Conservation (phyloP, 2,329 filamentous ascomycete species). For the Pezizomycotina sp. region DNA sequence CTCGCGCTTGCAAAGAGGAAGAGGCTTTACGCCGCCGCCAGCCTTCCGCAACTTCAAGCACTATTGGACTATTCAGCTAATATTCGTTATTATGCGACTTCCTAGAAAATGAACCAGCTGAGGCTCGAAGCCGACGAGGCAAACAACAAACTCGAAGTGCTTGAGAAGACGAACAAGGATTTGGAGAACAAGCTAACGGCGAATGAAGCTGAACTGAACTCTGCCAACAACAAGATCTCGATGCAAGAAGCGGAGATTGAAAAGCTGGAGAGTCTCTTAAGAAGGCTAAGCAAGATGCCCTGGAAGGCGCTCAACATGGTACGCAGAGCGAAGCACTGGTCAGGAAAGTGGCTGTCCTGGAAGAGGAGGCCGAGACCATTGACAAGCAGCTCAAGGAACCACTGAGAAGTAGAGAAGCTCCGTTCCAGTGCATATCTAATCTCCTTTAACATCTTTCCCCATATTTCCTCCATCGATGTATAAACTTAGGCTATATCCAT, state of each 20-base stretch:
- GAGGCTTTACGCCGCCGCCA: too few relatives aligned
- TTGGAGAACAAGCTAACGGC: constrained; percentile 88
- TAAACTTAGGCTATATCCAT: too few relatives aligned
- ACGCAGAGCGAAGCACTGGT: constrained; percentile 83
- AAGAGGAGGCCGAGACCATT: constrained; percentile 93
- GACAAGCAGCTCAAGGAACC: constrained; percentile 90
- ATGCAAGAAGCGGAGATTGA: constrained; percentile 81
- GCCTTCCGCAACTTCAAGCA: too few relatives aligned
- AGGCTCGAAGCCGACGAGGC: constrained; percentile 85
- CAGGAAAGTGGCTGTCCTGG: constrained; percentile 83
- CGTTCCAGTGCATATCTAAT: constrained; percentile 7
- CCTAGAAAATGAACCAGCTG: constrained; percentile 68
- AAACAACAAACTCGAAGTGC: constrained; percentile 65
- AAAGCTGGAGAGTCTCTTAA: constrained; percentile 73
- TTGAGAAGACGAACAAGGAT: constrained; percentile 68
- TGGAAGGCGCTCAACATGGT: constrained; percentile 65
- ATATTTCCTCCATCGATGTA: constrained; percentile 3
- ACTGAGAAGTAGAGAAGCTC: constrained; percentile 99
- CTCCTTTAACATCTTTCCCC: neutral
- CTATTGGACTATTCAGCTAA: too few relatives aligned
- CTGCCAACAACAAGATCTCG: constrained; percentile 85
- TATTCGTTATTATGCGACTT: too few relatives aligned
- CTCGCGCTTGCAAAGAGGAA: too few relatives aligned
- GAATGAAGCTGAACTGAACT: constrained; percentile 97
- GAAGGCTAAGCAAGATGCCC: constrained; percentile 72